These are phyloP conservation scores for Ustilago loliicola DNA, from an alignment of 1,284 basidiomycete genomes.

Conservation along the genomic window DNA sequence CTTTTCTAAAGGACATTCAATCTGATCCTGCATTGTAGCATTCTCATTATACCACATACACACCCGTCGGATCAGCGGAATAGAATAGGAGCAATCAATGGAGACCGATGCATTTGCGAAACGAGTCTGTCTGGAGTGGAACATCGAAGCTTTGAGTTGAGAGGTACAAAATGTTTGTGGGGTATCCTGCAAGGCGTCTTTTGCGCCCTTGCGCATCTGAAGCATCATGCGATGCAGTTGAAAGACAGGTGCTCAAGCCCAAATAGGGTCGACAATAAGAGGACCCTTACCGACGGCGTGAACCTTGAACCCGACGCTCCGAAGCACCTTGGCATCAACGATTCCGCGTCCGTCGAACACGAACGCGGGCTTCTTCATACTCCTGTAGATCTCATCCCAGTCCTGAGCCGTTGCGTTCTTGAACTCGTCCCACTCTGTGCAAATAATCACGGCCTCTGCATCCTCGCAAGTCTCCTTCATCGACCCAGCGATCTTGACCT, in stretches of 20 bases:
- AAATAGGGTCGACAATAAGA: conserved; percentile 66
- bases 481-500: conserved; percentile 81
- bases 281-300: conserved; percentile 71
- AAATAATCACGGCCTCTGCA: conserved; percentile 90
- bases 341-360: conserved; percentile 89
- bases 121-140: conserved; percentile 1
- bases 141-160: background rate
- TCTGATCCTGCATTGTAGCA: background rate
- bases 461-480: conserved; percentile 88
- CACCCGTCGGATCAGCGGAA: background rate
- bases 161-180: background rate
- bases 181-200: conserved; percentile 18
- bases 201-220: background rate
- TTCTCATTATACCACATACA: conserved; percentile 8
- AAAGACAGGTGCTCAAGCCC: conserved; percentile 38
- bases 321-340: conserved; percentile 83
- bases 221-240: background rate
- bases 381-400: conserved; percentile 85
- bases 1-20: conserved; percentile 17
- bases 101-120: conserved; percentile 10
- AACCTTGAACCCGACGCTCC: conserved; percentile 92
- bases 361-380: conserved; percentile 88
- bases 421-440: conserved; percentile 86
- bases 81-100: conserved; percentile 7
- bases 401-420: conserved; percentile 77